Conservation (phyloP, 2,329 filamentous ascomycete species). For the Pestalotiopsis sp. region DNA sequence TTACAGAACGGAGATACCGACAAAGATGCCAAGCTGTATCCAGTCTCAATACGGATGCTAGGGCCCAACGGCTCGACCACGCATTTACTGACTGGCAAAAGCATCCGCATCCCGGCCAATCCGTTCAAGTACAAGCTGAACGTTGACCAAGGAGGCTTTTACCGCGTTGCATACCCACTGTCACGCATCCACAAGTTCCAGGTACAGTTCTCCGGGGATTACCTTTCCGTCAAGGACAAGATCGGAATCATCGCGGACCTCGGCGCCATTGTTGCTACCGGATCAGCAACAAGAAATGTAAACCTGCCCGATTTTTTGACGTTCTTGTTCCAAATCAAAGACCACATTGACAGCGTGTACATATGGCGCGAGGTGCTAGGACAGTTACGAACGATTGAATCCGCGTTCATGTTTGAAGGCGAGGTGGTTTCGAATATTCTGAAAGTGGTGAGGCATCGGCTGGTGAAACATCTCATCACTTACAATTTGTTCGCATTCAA, state of each 20-base stretch:
- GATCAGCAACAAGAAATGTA: neutral
- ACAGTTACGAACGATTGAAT: neutral
- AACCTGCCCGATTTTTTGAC: conserved; percentile 7
- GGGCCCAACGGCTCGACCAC: neutral
- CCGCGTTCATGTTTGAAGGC: conserved; percentile 9
- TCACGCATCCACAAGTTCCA: conserved; percentile 10
- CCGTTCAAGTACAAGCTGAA: conserved; percentile 13
- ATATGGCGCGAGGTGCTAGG: conserved; percentile 11
- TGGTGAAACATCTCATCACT: neutral
- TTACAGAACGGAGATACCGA: conserved; percentile 1
- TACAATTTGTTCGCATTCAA: neutral
- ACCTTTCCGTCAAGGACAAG: conserved; percentile 8
- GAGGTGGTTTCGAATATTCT: neutral
- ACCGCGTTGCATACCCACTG: conserved; percentile 10
- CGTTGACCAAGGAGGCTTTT: conserved; percentile 6
- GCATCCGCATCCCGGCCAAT: neutral
- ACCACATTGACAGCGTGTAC: neutral
- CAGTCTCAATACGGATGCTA: neutral
- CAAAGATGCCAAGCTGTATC: neutral
- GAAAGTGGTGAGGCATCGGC: neutral
- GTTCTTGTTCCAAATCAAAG: conserved; percentile 7
- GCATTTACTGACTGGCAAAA: neutral
- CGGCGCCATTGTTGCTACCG: conserved; percentile 5
- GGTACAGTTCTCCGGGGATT: conserved; percentile 4
- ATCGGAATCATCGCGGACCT: conserved; percentile 11